A percentile compares a stretch with the other conserved stretches of the same genome.
These are phyloP conservation scores for Podila epigama DNA, from an alignment of 192 early-diverging fungal species.

Conservation along the genomic window DNA sequence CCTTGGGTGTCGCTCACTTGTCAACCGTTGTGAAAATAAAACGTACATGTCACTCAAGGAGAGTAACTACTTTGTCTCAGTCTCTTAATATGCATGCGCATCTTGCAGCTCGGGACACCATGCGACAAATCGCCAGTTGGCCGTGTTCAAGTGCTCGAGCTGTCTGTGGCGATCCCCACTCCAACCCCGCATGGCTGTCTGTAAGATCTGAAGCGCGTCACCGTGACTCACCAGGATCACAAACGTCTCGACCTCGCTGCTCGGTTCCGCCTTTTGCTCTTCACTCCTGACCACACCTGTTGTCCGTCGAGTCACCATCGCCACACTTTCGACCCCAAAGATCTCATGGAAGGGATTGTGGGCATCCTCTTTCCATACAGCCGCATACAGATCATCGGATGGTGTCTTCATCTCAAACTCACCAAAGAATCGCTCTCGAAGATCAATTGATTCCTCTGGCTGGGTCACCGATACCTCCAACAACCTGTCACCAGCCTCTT, in stretches of 20 bases:
- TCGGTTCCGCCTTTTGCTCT: constrained; percentile 1
- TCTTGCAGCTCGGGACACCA: constrained; percentile 23
- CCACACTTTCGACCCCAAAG: constrained; percentile 36
- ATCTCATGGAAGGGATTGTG: constrained; percentile 15
- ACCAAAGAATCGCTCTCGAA: constrained; percentile 67
- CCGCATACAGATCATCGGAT: constrained; percentile 47
- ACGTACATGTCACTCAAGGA: not conserved
- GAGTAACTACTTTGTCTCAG: not conserved
- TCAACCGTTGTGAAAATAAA: too few relatives aligned
- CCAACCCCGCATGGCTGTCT: constrained; percentile 50
- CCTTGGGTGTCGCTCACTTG: too few relatives aligned
- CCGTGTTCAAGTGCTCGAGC: constrained; percentile 54
- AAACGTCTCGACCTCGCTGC: constrained; percentile 11
- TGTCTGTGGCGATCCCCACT: constrained; percentile 56
- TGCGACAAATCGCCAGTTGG: constrained; percentile 48
- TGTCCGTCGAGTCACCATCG: constrained; percentile 13
- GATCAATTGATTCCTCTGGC: constrained; percentile 23
- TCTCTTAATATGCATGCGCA: not conserved
- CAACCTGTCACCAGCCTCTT: not conserved
- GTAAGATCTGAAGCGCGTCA: constrained; percentile 60
- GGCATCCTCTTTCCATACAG: constrained; percentile 55
- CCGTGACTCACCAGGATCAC: constrained; percentile 61
- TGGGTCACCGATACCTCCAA: not conserved
- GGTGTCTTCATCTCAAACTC: constrained; percentile 57
- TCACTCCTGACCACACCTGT: constrained; percentile 11